phyloP scores from a whole-genome alignment of 768 basidiomycete species.

The Suillus alpinus region DNA sequence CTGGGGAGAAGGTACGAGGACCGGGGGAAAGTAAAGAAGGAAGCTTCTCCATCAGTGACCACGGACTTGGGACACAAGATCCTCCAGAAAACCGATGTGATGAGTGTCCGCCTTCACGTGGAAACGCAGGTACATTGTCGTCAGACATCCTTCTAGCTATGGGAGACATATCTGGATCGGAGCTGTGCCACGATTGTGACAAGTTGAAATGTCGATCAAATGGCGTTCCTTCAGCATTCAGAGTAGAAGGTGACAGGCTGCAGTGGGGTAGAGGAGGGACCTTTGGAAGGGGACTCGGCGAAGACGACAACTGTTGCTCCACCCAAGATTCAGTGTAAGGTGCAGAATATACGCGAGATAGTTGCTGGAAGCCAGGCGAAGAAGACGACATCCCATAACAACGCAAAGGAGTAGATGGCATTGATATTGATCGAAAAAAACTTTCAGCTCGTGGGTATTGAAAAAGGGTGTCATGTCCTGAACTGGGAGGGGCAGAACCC shows the following conservation, averaged over 20 bases:
- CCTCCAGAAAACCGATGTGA: slow-evolving; percentile 9
- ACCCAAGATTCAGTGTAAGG: not conserved
- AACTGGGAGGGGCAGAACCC: no score
- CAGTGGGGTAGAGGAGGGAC: slow-evolving; percentile 17
- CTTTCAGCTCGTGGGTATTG: not conserved
- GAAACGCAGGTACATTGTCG: not conserved
- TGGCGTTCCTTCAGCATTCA: slow-evolving; percentile 23
- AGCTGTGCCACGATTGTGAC: slow-evolving; percentile 16
- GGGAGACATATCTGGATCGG: slow-evolving; percentile 21
- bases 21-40: slow-evolving; percentile 20
- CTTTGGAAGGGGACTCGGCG: slow-evolving; percentile 27
- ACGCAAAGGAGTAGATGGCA: slow-evolving; percentile 14
- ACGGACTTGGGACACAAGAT: slow-evolving; percentile 8
- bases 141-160: slow-evolving; percentile 13
- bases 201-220: slow-evolving; percentile 29
- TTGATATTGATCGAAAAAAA: not conserved
- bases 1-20: slow-evolving; percentile 7
- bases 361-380: not conserved
- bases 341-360: not conserved
- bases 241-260: slow-evolving; percentile 27
- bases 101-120: not conserved
- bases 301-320: slow-evolving; percentile 18
- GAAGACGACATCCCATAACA: not conserved
- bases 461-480: not conserved
- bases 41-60: slow-evolving; percentile 29